Conservation (phyloP, 192 early-diverging fungal species). For the Linnemannia schmuckeri region DNA sequence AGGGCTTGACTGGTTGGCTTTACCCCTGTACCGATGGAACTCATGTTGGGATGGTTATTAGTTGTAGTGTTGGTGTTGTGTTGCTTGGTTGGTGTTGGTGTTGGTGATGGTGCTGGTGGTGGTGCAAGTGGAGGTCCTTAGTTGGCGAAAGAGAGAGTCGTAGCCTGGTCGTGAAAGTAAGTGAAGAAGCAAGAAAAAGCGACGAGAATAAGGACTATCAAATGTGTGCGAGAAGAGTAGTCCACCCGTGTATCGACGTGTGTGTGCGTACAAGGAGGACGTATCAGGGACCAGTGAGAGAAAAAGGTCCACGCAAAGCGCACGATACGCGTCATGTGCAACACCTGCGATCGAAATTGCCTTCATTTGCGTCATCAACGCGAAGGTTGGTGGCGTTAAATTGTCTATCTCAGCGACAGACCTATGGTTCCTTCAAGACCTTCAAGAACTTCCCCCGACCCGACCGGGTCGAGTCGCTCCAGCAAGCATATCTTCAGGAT, state of each 20-base stretch:
- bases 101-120: background rate
- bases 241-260: background rate
- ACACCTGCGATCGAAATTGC: background rate
- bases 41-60: slow-evolving; percentile 65
- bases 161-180: background rate
- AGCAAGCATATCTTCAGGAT: too few relatives aligned
- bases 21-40: slow-evolving; percentile 94
- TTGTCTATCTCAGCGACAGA: too few relatives aligned
- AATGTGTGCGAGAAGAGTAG: background rate
- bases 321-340: slow-evolving; percentile 25
- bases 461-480: too few relatives aligned
- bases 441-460: too few relatives aligned
- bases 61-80: background rate
- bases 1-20: background rate
- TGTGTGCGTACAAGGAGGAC: background rate
- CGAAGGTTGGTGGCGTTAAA: background rate
- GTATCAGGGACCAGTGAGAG: background rate
- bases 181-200: background rate
- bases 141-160: background rate
- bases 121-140: background rate
- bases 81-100: too few relatives aligned
- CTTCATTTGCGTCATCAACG: background rate
- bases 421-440: too few relatives aligned
- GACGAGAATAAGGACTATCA: background rate
- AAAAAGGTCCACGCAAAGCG: slow-evolving; percentile 6